Conservation (phyloP, 257 asterid genomes). For the Primulina tabacum region DNA sequence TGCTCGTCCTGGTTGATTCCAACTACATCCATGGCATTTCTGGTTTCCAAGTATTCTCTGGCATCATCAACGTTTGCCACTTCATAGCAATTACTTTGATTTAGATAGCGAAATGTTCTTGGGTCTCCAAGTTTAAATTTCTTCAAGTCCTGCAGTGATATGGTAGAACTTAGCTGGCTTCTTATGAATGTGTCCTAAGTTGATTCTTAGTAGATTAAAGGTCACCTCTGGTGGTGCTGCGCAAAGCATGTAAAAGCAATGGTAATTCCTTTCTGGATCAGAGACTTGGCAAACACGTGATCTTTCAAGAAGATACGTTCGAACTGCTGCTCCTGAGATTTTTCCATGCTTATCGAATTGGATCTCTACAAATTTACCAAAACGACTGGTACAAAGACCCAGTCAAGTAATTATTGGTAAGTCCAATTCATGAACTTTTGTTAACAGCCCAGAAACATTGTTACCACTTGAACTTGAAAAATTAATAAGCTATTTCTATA, state of each 20-base stretch:
- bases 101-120: constrained; percentile 73
- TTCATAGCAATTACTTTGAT: constrained; percentile 80
- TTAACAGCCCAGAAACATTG: background rate
- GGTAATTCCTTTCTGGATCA: constrained; percentile 94
- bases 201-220: constrained; percentile 9
- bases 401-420: constrained; percentile 43
- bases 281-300: constrained; percentile 96
- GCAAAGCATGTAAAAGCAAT: constrained; percentile 94
- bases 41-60: constrained; percentile 82
- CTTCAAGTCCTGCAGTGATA: constrained; percentile 59
- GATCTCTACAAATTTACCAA: constrained; percentile 95
- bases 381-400: constrained; percentile 77
- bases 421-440: constrained; percentile 25
- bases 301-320: constrained; percentile 91
- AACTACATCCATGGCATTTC: constrained; percentile 95
- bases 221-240: constrained; percentile 95
- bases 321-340: constrained; percentile 96
- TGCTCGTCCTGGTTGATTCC: constrained; percentile 93
- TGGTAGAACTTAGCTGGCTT: constrained; percentile 24
- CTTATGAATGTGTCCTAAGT: background rate
- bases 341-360: constrained; percentile 87
- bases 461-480: constrained; percentile 14
- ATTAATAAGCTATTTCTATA: constrained; percentile 24
- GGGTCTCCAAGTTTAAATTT: constrained; percentile 82
- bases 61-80: constrained; percentile 88